Percentiles rank a stretch among this genome's conserved stretches.
phyloP scores from a whole-genome alignment of 176 grass and related monocot genomes.

The Avena sativa region DNA sequence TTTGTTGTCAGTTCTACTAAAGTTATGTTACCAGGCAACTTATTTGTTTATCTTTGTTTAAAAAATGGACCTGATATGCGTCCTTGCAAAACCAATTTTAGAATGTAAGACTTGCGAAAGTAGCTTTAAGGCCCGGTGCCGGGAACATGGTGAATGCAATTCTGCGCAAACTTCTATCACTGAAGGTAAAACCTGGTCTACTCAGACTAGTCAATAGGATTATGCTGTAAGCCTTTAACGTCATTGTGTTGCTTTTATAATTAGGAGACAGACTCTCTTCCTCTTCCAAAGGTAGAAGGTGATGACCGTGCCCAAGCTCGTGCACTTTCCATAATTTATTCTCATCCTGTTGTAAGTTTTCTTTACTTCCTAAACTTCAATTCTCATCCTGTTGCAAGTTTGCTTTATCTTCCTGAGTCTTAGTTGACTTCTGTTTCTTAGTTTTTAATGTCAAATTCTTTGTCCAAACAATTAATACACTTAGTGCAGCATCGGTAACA shows the following conservation, averaged over 20 bases:
- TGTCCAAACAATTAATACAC: background rate
- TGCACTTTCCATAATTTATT: constrained; percentile 90
- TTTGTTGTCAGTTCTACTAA: constrained; percentile 27
- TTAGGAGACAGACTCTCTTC: constrained; percentile 89
- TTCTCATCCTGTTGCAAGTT: constrained; percentile 88
- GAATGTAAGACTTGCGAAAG: constrained; percentile 93
- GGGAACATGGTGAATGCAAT: constrained; percentile 96
- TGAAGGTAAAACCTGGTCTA: constrained; percentile 68
- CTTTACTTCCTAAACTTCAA: constrained; percentile 50
- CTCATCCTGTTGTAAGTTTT: constrained; percentile 91
- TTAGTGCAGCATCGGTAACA: background rate
- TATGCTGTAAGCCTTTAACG: constrained; percentile 22
- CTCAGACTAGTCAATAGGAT: constrained; percentile 32
- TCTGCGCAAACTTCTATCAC: constrained; percentile 75
- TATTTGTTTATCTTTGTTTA: background rate
- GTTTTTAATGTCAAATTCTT: constrained; percentile 1
- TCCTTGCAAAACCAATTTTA: constrained; percentile 52
- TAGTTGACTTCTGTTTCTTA: constrained; percentile 3
- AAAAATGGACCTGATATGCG: constrained; percentile 21
- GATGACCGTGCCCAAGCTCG: constrained; percentile 87
- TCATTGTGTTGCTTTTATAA: constrained; percentile 40
- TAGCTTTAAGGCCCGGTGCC: constrained; percentile 88
- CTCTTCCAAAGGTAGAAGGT: constrained; percentile 82
- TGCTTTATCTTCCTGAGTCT: constrained; percentile 24
- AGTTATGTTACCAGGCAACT: constrained; percentile 4